A percentile compares a stretch with the other conserved stretches of the same genome.
phyloP scores from a whole-genome alignment of 2,329 filamentous ascomycete species.

The Scedosporium apiospermum region DNA sequence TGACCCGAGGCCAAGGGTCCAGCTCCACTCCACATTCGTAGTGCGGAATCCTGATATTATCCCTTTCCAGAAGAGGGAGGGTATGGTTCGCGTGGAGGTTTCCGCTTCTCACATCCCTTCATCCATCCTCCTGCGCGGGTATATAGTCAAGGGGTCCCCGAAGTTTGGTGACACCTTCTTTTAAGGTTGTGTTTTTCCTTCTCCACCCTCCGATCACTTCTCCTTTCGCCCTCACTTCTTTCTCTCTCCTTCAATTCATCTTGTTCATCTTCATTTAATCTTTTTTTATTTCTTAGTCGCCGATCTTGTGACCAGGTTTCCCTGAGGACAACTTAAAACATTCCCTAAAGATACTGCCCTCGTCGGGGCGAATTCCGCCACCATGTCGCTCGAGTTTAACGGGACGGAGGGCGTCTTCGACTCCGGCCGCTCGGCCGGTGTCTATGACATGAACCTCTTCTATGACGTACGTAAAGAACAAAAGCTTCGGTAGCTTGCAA shows the following conservation, averaged over 20 bases:
- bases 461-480: constrained; percentile 71
- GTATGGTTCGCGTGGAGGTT: no score
- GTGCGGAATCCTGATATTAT: background rate
- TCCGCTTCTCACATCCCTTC: background rate
- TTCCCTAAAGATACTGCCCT: background rate
- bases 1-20: background rate
- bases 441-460: constrained; percentile 71
- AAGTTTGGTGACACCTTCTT: background rate
- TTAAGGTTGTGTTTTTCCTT: background rate
- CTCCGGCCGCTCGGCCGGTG: constrained; percentile 37
- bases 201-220: background rate
- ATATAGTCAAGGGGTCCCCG: background rate
- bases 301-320: background rate
- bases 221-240: background rate
- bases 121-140: background rate
- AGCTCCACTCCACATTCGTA: background rate
- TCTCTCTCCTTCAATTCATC: background rate
- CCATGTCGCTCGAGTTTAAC: constrained; percentile 35
- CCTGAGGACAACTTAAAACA: background rate
- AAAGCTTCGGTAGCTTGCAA: background rate
- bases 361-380: background rate
- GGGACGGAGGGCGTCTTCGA: constrained; percentile 39
- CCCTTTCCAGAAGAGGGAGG: no score
- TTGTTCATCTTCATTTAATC: background rate
- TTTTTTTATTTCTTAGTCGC: background rate